These are phyloP conservation scores for Rhododendron simsii DNA, from an alignment of 148 eudicot species.

Conservation along the genomic window DNA sequence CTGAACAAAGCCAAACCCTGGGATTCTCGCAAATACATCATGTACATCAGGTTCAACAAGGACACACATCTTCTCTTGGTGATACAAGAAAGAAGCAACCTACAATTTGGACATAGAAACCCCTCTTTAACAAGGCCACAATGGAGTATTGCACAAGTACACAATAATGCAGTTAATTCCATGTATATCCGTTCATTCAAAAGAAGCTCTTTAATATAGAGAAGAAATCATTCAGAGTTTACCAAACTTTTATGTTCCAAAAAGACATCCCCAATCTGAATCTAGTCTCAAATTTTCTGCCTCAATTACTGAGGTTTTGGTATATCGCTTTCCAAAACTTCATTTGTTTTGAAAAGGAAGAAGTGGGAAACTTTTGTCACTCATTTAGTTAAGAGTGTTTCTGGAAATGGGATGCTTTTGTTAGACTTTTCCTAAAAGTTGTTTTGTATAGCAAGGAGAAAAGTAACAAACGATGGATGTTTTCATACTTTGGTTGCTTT, in stretches of 20 bases:
- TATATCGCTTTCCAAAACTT: not conserved
- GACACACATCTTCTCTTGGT: conserved; percentile 89
- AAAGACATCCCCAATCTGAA: not conserved
- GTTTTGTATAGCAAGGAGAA: not conserved
- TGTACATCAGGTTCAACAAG: conserved; percentile 98
- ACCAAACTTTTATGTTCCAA: not conserved
- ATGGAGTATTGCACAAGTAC: not conserved
- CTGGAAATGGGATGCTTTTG: not conserved
- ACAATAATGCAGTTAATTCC: not conserved
- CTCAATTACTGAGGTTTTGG: not conserved
- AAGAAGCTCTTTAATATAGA: not conserved
- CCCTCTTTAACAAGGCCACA: not conserved
- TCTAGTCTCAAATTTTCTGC: not conserved
- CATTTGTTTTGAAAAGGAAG: not conserved
- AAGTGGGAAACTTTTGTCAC: not conserved
- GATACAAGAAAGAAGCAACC: conserved; percentile 86
- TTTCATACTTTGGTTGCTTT: not conserved
- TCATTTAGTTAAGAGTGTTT: not conserved
- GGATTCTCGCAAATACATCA: conserved; percentile 91
- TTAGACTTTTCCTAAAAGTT: not conserved
- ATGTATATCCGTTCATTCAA: not conserved
- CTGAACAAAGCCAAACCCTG: conserved; percentile 97
- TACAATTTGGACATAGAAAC: conserved; percentile 24
- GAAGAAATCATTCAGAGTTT: not conserved
- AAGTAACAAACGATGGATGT: not conserved